A percentile compares a stretch with the other conserved stretches of the same genome.
Conservation (phyloP, 805 yeast species). For the Ogataea paradorogensis region DNA sequence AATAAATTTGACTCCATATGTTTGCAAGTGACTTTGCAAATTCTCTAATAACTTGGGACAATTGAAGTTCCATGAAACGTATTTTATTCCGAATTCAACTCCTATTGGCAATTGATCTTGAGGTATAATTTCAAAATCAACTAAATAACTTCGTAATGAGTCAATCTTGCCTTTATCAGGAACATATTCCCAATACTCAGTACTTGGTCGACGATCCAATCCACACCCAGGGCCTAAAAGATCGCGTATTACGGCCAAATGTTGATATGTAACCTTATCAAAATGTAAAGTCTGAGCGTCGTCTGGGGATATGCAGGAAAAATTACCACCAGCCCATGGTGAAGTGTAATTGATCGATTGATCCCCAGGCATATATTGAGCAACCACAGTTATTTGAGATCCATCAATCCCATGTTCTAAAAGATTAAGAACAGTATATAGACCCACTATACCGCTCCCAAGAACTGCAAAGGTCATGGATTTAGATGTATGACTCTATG, state of each 20-base stretch:
- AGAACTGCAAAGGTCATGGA: slow-evolving; percentile 23
- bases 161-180: slow-evolving; percentile 47
- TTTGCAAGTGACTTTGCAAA: slow-evolving; percentile 42
- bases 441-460: slow-evolving; percentile 66
- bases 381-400: slow-evolving; percentile 51
- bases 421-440: slow-evolving; percentile 56
- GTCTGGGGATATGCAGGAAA: slow-evolving; percentile 57
- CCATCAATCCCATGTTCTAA: slow-evolving; percentile 39
- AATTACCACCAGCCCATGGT: slow-evolving; percentile 77
- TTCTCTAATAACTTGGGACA: slow-evolving; percentile 59
- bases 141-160: slow-evolving; percentile 47
- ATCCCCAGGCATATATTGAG: slow-evolving; percentile 75
- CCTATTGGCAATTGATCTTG: slow-evolving; percentile 46
- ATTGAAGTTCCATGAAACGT: slow-evolving; percentile 67
- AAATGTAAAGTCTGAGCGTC: slow-evolving; percentile 47
- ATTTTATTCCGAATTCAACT: slow-evolving; percentile 52
- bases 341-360: slow-evolving; percentile 71
- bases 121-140: slow-evolving; percentile 42
- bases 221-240: slow-evolving; percentile 50
- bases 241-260: slow-evolving; percentile 41
- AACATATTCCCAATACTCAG: slow-evolving; percentile 54
- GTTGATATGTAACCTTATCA: slow-evolving; percentile 57
- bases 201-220: slow-evolving; percentile 50
- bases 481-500: background rate
- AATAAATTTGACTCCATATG: slow-evolving; percentile 49